Percentiles rank a stretch among this genome's conserved stretches.
These are phyloP conservation scores for Cymbidium sinense DNA, from an alignment of 106 monocot genomes.

Conservation along the genomic window DNA sequence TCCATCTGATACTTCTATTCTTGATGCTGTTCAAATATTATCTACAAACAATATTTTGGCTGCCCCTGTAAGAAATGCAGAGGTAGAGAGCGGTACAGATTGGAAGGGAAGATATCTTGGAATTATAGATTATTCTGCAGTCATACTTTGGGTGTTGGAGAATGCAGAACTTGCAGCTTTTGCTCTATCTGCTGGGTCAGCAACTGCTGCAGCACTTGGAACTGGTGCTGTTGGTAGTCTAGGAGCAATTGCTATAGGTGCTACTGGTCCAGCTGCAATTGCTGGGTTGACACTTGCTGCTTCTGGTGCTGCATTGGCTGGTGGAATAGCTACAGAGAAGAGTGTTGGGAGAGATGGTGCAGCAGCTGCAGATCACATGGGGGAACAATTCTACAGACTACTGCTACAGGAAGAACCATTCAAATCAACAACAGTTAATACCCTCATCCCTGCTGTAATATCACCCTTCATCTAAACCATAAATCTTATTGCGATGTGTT, in stretches of 20 bases:
- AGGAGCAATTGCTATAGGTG: slow-evolving; percentile 46
- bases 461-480: not conserved
- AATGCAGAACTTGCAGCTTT: slow-evolving; percentile 80
- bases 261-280: slow-evolving; percentile 51
- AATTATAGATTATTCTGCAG: slow-evolving; percentile 76
- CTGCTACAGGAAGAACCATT: slow-evolving; percentile 76
- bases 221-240: slow-evolving; percentile 52
- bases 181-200: slow-evolving; percentile 56
- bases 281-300: slow-evolving; percentile 67
- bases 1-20: slow-evolving; percentile 47
- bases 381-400: slow-evolving; percentile 64
- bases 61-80: slow-evolving; percentile 66
- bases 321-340: slow-evolving; percentile 60
- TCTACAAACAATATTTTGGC: slow-evolving; percentile 77
- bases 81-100: slow-evolving; percentile 18
- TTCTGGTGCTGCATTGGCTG: slow-evolving; percentile 57
- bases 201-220: slow-evolving; percentile 65
- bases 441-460: slow-evolving; percentile 2
- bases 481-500: too few relatives aligned
- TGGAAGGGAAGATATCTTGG: slow-evolving; percentile 78
- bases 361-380: slow-evolving; percentile 52
- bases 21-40: slow-evolving; percentile 68
- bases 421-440: slow-evolving; percentile 67
- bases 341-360: slow-evolving; percentile 43
- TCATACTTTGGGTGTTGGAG: slow-evolving; percentile 81